phyloP scores from a whole-genome alignment of 2,329 filamentous ascomycete genomes.

The Fusarium chlamydosporum region DNA sequence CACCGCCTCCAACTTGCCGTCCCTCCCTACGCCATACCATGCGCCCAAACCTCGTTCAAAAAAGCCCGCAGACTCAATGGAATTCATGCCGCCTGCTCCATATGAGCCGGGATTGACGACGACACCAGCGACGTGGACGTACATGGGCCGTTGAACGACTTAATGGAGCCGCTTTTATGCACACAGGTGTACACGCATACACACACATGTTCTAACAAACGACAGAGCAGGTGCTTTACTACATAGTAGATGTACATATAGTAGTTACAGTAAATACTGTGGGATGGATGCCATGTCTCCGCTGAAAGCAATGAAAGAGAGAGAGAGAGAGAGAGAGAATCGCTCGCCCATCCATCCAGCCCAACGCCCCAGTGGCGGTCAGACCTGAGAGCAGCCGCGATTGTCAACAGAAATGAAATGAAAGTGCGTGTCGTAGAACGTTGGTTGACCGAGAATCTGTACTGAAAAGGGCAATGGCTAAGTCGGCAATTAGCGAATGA shows the following conservation, averaged over 20 bases:
- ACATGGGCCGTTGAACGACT: slow-evolving; percentile 13
- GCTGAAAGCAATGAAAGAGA: slow-evolving; percentile 27
- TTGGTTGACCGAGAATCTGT: slow-evolving; percentile 5
- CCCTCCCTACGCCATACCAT: slow-evolving; percentile 19
- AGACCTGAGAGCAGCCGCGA: slow-evolving; percentile 45
- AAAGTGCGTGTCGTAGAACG: slow-evolving; percentile 11
- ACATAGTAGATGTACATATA: neutral
- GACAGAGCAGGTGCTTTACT: neutral
- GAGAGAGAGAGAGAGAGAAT: slow-evolving; percentile 28
- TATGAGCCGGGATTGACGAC: slow-evolving; percentile 36
- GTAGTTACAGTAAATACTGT: neutral
- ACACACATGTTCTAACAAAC: neutral
- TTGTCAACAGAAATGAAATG: no score
- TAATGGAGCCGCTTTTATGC: slow-evolving; percentile 9
- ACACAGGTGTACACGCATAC: neutral
- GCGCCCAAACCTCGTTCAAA: slow-evolving; percentile 37
- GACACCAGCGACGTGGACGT: slow-evolving; percentile 43
- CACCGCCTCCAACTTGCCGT: slow-evolving; percentile 45
- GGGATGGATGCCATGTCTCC: slow-evolving; percentile 21
- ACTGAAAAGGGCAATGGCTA: slow-evolving; percentile 3
- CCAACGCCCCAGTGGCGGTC: slow-evolving; percentile 45
- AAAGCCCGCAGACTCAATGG: slow-evolving; percentile 49
- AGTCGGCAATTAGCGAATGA: slow-evolving; percentile 16
- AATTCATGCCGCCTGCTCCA: slow-evolving; percentile 28
- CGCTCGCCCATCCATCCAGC: slow-evolving; percentile 26